A percentile compares a stretch with the other conserved stretches of the same genome.
Evolutionary conservation across 106 monocot species (phyloP).

Genomic region (Xerophyta viscosa): DNA sequence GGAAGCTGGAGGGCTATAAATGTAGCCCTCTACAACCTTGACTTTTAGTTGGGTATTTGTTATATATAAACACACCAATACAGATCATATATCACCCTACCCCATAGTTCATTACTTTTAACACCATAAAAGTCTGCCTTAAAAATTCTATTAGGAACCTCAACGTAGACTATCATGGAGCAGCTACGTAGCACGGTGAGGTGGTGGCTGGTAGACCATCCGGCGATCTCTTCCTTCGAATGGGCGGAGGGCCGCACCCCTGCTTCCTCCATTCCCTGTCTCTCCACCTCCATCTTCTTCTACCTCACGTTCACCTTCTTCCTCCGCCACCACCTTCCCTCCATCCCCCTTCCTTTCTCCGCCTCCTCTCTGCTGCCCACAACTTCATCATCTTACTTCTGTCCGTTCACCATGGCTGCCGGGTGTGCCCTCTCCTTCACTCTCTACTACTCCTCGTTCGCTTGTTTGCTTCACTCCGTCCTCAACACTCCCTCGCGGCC

Average conservation of each 20-base stretch:
- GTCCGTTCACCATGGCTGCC: constrained; percentile 50
- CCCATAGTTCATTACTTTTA: no score
- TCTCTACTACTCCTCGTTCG: constrained; percentile 22
- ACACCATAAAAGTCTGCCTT: no score
- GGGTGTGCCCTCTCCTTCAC: constrained; percentile 56
- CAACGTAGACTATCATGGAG: no score
- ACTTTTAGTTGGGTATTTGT: no score
- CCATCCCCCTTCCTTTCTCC: constrained; percentile 22
- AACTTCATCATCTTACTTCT: constrained; percentile 53
- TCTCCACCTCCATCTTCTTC: constrained; percentile 40
- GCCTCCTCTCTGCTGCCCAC: constrained; percentile 36
- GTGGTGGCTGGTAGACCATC: constrained; percentile 36
- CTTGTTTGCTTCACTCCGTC: constrained; percentile 51
- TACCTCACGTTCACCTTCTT: constrained; percentile 1
- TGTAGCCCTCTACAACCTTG: no score
- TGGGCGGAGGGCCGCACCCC: constrained; percentile 35
- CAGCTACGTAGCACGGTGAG: constrained; percentile 2
- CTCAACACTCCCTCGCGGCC: constrained; percentile 27
- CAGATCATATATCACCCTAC: no score
- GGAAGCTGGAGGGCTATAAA: no score
- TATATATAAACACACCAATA: no score
- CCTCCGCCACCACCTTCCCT: constrained; percentile 19
- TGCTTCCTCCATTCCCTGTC: constrained; percentile 29
- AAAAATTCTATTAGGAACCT: no score
- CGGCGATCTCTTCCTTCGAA: constrained; percentile 33